Conservation (phyloP, 768 basidiomycete genomes). For the Daedaleopsis nitida region DNA sequence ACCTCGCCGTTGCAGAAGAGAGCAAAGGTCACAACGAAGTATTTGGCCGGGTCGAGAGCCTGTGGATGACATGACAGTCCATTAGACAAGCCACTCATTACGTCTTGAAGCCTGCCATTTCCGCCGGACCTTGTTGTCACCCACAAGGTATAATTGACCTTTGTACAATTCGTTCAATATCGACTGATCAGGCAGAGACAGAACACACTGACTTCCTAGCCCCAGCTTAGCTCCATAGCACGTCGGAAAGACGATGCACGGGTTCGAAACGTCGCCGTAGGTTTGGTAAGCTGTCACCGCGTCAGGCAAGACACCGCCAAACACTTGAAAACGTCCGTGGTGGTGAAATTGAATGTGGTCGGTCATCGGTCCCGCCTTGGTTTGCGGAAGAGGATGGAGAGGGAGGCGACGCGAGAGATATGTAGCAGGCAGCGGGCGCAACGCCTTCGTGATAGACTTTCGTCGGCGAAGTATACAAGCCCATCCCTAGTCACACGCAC, state of each 20-base stretch:
- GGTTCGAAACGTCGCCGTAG: constrained; percentile 26
- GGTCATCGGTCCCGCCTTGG: background rate
- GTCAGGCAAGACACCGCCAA: constrained; percentile 27
- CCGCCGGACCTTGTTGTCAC: constrained; percentile 21
- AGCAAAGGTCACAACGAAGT: constrained; percentile 32
- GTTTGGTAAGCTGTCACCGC: constrained; percentile 31
- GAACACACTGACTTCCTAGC: constrained; percentile 17
- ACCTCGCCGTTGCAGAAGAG: constrained; percentile 35
- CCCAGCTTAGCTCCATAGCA: constrained; percentile 29
- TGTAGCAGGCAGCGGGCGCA: too few species aligned
- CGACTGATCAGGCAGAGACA: background rate
- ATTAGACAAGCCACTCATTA: background rate
- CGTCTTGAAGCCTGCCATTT: background rate
- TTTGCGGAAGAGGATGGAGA: background rate
- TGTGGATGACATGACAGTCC: background rate
- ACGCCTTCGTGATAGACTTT: too few species aligned
- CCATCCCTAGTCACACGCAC: too few species aligned
- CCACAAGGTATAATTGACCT: constrained; percentile 27
- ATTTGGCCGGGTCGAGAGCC: constrained; percentile 28
- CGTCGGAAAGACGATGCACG: constrained; percentile 30
- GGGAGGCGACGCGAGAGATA: background rate
- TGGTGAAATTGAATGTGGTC: constrained; percentile 25
- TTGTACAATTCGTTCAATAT: background rate
- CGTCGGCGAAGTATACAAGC: too few species aligned
- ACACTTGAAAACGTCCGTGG: constrained; percentile 27